These are phyloP conservation scores for Clavaria fumosa DNA, from an alignment of 768 basidiomycete species.

Conservation along the genomic window DNA sequence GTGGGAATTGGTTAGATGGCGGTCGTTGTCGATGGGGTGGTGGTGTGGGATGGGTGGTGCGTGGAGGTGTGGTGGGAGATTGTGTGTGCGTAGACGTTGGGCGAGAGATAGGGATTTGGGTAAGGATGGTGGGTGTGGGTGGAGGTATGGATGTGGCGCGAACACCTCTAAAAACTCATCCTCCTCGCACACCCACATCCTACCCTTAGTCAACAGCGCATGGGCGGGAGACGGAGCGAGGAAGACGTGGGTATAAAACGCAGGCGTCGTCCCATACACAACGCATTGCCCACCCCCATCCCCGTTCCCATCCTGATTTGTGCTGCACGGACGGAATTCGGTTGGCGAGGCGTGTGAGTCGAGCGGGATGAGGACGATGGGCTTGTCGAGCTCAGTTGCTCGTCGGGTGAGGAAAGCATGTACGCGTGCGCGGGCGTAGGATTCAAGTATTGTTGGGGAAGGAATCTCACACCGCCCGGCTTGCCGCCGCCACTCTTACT, in stretches of 20 bases:
- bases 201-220: too few relatives aligned
- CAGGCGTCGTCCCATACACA: neutral
- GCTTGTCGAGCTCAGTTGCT: constrained; percentile 19
- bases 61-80: constrained; percentile 1
- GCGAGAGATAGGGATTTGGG: constrained; percentile 5
- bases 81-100: neutral
- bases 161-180: too few relatives aligned
- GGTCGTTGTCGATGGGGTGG: constrained; percentile 18
- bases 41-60: constrained; percentile 11
- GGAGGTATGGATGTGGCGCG: too few relatives aligned
- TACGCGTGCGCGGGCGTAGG: constrained; percentile 19
- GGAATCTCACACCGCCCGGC: constrained; percentile 24
- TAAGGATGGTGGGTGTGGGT: constrained; percentile 6
- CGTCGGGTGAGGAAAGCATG: constrained; percentile 23
- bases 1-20: too few relatives aligned
- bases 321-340: neutral
- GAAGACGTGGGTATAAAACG: neutral
- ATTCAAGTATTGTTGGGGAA: constrained; percentile 20
- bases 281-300: constrained; percentile 24
- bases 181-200: too few relatives aligned
- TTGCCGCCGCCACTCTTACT: neutral
- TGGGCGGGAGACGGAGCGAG: constrained; percentile 7
- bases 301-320: too few relatives aligned
- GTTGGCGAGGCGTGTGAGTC: constrained; percentile 15
- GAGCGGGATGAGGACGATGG: constrained; percentile 25